These are phyloP conservation scores for Fragilariopsis cylindrus DNA, from an alignment of 108 stramenopile genomes.

Conservation along the genomic window DNA sequence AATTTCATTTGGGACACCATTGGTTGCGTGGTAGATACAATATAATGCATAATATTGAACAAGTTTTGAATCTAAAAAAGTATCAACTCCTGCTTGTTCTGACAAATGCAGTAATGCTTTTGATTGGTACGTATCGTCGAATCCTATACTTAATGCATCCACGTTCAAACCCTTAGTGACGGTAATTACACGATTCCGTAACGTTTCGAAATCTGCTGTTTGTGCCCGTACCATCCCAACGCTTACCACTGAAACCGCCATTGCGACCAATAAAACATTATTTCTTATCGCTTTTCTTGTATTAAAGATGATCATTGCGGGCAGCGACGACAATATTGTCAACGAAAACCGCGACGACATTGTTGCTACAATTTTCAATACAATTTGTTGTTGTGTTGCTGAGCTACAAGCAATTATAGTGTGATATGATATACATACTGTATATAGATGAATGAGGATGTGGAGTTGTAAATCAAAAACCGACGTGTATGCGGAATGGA, in stretches of 20 bases:
- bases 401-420: no score
- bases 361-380: no score
- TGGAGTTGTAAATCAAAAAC: no score
- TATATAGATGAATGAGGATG: no score
- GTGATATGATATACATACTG: no score
- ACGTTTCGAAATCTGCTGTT: background rate
- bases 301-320: background rate
- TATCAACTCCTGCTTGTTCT: conserved; percentile 17
- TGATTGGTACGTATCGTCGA: conserved; percentile 33
- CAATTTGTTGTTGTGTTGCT: no score
- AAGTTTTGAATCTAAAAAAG: conserved; percentile 16
- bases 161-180: background rate
- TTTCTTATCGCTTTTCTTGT: background rate
- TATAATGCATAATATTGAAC: conserved; percentile 28
- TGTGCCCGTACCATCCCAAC: background rate
- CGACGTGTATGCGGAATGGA: no score
- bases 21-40: conserved; percentile 29
- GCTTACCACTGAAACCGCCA: no score
- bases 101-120: conserved; percentile 15
- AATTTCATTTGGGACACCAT: conserved; percentile 14
- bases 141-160: conserved; percentile 4
- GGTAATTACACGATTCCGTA: background rate
- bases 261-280: no score
- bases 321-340: background rate
- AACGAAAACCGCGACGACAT: background rate